phyloP scores from a whole-genome alignment of 345 rosid species.

The Odontarrhena argentea region DNA sequence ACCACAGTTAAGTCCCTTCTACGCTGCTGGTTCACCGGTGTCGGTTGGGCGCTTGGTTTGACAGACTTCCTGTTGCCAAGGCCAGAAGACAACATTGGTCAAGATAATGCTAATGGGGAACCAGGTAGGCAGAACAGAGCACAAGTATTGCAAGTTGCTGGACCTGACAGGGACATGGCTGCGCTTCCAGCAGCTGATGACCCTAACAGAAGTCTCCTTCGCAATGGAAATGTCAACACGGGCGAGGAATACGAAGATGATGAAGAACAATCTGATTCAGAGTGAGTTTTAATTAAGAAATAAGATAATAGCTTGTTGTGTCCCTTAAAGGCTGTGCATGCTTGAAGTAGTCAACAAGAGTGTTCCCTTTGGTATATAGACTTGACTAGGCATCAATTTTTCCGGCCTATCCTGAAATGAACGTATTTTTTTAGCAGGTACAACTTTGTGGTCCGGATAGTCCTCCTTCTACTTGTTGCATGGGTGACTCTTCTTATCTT shows the following conservation, averaged over 20 bases:
- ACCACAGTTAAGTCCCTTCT: slow-evolving; percentile 87
- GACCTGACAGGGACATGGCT: slow-evolving; percentile 67
- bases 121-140: slow-evolving; percentile 74
- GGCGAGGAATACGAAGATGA: slow-evolving; percentile 65
- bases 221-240: slow-evolving; percentile 42
- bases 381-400: slow-evolving; percentile 8
- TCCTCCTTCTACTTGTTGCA: slow-evolving; percentile 83
- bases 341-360: neutral
- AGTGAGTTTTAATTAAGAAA: slow-evolving; percentile 56
- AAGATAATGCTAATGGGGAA: slow-evolving; percentile 74
- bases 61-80: slow-evolving; percentile 82
- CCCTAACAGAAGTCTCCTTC: slow-evolving; percentile 50
- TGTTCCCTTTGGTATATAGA: slow-evolving; percentile 17
- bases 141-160: slow-evolving; percentile 56
- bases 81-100: slow-evolving; percentile 75
- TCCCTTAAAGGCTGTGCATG: neutral
- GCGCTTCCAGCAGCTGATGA: slow-evolving; percentile 57
- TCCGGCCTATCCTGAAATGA: slow-evolving; percentile 27
- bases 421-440: slow-evolving; percentile 58
- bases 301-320: slow-evolving; percentile 2
- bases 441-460: slow-evolving; percentile 77
- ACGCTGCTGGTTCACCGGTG: slow-evolving; percentile 87
- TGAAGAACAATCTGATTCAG: slow-evolving; percentile 87
- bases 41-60: slow-evolving; percentile 92
- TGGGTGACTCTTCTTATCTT: slow-evolving; percentile 96